Evolutionary conservation across 345 rosid species (phyloP).

Genomic region (Boechera retrofracta): DNA sequence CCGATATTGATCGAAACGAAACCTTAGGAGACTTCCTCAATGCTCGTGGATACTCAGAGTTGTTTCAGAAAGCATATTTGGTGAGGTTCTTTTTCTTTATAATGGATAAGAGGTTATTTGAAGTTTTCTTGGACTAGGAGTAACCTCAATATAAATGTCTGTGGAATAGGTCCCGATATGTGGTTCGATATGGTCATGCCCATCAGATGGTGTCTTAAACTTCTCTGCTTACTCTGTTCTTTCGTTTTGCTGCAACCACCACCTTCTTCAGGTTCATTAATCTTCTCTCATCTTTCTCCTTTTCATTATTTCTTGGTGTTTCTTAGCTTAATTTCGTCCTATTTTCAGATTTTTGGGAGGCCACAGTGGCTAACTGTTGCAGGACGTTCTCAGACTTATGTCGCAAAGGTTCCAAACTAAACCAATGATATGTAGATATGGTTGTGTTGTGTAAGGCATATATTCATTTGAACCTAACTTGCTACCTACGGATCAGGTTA

Average conservation of each 20-base stretch:
- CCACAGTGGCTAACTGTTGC: constrained; percentile 92
- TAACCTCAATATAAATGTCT: constrained; percentile 4
- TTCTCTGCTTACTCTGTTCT: constrained; percentile 86
- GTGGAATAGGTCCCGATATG: constrained; percentile 71
- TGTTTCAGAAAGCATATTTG: constrained; percentile 87
- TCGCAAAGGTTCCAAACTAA: constrained; percentile 59
- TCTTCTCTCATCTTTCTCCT: neutral
- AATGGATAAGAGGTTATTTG: neutral
- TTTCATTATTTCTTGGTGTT: neutral
- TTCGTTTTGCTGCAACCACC: constrained; percentile 86
- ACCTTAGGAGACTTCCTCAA: constrained; percentile 73
- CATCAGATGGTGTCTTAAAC: constrained; percentile 71
- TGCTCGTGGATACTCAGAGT: constrained; percentile 72
- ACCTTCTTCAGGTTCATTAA: constrained; percentile 75
- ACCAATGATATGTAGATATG: neutral
- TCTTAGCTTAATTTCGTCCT: constrained; percentile 13
- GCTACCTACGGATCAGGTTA: constrained; percentile 55
- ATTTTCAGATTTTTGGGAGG: constrained; percentile 72
- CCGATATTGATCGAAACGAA: constrained; percentile 62
- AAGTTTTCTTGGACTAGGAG: constrained; percentile 9
- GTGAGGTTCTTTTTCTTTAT: constrained; percentile 48
- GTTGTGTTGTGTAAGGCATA: neutral
- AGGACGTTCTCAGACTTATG: constrained; percentile 69
- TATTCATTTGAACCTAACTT: neutral
- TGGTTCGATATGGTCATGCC: constrained; percentile 92